Evolutionary conservation across 257 asterid species (phyloP), one percentile per base, ranked within the genome.

Genomic region (Echium plantagineum): DNA sequence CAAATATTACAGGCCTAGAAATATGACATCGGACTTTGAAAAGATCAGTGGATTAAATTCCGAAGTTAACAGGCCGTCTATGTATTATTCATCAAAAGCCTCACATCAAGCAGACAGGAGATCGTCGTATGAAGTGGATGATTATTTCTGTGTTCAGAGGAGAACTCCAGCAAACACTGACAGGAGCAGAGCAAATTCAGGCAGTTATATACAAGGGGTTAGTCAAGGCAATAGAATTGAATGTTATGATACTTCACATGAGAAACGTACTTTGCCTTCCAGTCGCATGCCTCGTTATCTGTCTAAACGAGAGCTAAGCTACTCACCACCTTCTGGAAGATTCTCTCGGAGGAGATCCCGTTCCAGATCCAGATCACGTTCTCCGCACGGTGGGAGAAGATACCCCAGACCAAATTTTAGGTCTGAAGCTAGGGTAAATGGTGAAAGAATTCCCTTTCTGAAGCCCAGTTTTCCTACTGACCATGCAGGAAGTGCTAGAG

Each of bases 311-410:
- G 94, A 81, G 15, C 58, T 66, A 1, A 79, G 79, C 59, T 70
- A 80, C 66, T 82, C 94, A 26, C 84, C 69, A 42, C 49, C 49
- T 55, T 47, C 77, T n/a, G 78, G 65, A 61, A 83, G 83, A 71
- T 73, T 49, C 55, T 60, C 60, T 52, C 82, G 74, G n/a, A 77
- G 83, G 69, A 84, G 77, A 67, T 85, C 93, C 52, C 83, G 85
- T 13, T 90, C 95, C 21, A 78, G 93, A 77, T 87, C 98, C 7
- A 80, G 94, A 74, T 66, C 94, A 3, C 93, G 81, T n/a, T 83
- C 97, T 28, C 97, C 94, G 35, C 73, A 74, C 65, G 62, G 16
- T 42, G 49, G 49, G 49, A 42, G 49, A 42, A 42, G 49, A 12
- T 13, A 12, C 17, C 10, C 49, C 66, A 72, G 88, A 70, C 95